Percentiles rank a stretch among this genome's conserved stretches.
Conservation (phyloP, 805 yeast genomes). For the Sungouiozyma ichnusensis region DNA sequence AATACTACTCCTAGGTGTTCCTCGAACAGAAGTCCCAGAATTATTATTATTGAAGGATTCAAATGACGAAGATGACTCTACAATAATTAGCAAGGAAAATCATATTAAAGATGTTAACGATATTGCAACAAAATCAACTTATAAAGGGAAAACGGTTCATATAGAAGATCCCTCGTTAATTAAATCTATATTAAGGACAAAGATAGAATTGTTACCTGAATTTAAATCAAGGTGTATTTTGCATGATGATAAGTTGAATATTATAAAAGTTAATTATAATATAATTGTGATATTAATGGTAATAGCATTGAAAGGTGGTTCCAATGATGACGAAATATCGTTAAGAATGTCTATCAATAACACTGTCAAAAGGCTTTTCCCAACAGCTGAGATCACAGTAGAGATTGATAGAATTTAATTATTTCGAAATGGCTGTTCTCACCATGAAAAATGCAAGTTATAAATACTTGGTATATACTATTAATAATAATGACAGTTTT, state of each 20-base stretch:
- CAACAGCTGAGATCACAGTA: conserved; percentile 23
- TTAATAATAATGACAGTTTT: neutral
- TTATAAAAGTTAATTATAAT: conserved; percentile 54
- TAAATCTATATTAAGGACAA: conserved; percentile 33
- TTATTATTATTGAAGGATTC: conserved; percentile 13
- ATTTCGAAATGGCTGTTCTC: neutral
- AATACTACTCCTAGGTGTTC: conserved; percentile 26
- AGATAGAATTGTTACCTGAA: conserved; percentile 38
- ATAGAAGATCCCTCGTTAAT: conserved; percentile 15
- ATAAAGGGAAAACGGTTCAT: conserved; percentile 11
- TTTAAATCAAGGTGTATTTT: conserved; percentile 43
- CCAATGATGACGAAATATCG: conserved; percentile 56
- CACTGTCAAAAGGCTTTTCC: conserved; percentile 16
- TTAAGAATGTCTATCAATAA: conserved; percentile 31
- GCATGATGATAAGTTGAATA: conserved; percentile 33
- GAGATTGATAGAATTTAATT: conserved; percentile 19
- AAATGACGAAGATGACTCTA: conserved; percentile 2
- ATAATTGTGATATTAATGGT: conserved; percentile 47
- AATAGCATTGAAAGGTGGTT: conserved; percentile 55
- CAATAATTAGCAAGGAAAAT: conserved; percentile 1
- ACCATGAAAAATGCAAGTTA: neutral
- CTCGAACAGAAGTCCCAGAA: conserved; percentile 20
- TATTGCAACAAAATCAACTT: conserved; percentile 8
- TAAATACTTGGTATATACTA: neutral
- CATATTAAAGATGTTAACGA: neutral